Conservation (phyloP, 2,329 filamentous ascomycete species). For the Fusarium devonianum region DNA sequence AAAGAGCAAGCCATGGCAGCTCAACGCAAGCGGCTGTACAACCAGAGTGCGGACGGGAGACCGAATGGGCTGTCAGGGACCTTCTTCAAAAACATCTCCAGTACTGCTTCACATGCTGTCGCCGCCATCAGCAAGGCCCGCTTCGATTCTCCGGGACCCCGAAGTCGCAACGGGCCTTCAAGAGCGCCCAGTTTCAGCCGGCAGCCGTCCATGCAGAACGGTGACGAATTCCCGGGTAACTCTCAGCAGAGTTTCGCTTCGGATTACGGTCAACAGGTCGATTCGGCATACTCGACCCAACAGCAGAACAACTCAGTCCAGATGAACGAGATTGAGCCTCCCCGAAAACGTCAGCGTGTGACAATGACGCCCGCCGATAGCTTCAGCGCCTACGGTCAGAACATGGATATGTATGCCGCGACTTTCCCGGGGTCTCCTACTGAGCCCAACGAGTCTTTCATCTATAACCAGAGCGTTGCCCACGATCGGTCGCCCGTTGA, state of each 20-base stretch:
- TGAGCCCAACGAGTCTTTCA: conserved; percentile 80
- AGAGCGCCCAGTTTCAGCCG: conserved; percentile 74
- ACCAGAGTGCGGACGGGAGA: conserved; percentile 69
- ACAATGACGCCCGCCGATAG: conserved; percentile 63
- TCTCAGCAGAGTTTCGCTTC: conserved; percentile 87
- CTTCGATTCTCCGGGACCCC: conserved; percentile 84
- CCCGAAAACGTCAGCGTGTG: conserved; percentile 77
- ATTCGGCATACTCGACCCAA: conserved; percentile 74
- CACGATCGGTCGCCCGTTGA: conserved; percentile 52
- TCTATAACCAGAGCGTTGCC: conserved; percentile 64
- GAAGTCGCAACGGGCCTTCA: conserved; percentile 68
- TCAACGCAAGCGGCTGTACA: conserved; percentile 91
- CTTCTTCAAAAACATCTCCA: conserved; percentile 97
- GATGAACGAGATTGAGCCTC: conserved; percentile 70
- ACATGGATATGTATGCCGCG: conserved; percentile 53
- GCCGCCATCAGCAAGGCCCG: conserved; percentile 96
- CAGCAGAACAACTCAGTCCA: conserved; percentile 49
- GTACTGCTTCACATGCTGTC: conserved; percentile 89
- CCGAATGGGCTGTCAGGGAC: conserved; percentile 76
- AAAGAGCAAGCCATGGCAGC: conserved; percentile 99
- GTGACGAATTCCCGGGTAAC: conserved; percentile 71
- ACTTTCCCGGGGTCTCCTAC: conserved; percentile 76
- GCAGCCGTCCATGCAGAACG: conserved; percentile 74
- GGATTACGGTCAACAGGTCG: conserved; percentile 76
- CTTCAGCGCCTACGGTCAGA: conserved; percentile 62